Base-by-base conservation (phyloP, 768 basidiomycete species). In the Dentipellis sp. region DNA sequence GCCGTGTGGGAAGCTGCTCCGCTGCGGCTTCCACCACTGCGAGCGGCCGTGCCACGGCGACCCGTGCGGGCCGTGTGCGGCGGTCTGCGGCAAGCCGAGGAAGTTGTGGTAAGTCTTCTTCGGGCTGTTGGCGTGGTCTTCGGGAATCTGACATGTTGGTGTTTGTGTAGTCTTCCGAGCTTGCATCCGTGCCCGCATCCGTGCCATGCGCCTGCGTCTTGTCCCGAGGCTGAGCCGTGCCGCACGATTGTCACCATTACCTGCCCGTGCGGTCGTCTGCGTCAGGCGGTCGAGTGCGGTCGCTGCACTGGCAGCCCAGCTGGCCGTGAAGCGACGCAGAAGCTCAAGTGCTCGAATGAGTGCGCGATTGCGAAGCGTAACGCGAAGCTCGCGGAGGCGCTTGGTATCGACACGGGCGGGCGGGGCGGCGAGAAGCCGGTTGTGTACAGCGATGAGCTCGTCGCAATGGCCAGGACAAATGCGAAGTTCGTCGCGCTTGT, bases 1-100 rank as follows among this genome's bases (percentile, higher is more conserved):
- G 22, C 69, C 76, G 2, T 99, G 97, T 67, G 87, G 85, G 58
- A 84, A 85, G 80, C 69, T 87, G 2, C 72, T 97, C 55, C 71
- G 71, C 0, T 99, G 97, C 64, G 97, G 95, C 2, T 92, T 86
- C 66, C 97, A 99, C 67, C 82, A 78, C 12, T 99, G 97, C 67
- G 83, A 87, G 57, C 78, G 83, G 55, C 64, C 77, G 0, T 99
- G 97, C 68, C 97, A 99, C 64, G 73, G 77, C 2, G 91, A 85
- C 46, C 80, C 79, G 5, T 98, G 95, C 64, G 91, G 91, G 2
- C 54, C 74, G 0, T 97, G 94, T 69, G 76, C 74, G 2, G 77
- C 85, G 35, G 75, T 78, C 2, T 99, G 97, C 65, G 88, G 91
- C 16, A 99, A 97, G 70, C 72, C 86, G 2, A 81, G 94, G 51